Conservation (phyloP, 352 stramenopile species). For the Pythium dissimile region DNA sequence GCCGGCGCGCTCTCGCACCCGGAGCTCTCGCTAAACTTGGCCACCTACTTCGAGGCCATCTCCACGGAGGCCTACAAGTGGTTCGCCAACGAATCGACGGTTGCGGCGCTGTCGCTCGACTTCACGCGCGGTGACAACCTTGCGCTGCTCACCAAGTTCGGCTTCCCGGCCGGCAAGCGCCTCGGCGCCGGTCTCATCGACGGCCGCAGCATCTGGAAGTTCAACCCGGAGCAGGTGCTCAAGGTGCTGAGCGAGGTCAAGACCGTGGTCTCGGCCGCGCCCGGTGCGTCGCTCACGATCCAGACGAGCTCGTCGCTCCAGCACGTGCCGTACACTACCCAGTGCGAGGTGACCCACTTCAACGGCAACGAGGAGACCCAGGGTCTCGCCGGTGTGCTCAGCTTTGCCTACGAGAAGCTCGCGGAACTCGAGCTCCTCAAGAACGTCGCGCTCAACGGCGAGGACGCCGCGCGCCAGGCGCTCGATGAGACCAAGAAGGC, state of each 20-base stretch:
- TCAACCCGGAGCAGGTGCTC: slow-evolving; percentile 65
- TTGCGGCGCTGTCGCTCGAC: slow-evolving; percentile 86
- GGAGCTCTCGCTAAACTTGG: slow-evolving; percentile 66
- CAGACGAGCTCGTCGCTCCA: slow-evolving; percentile 89
- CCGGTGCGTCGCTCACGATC: slow-evolving; percentile 58
- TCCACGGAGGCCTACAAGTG: slow-evolving; percentile 87
- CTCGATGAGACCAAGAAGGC: slow-evolving; percentile 59
- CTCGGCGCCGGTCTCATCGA: slow-evolving; percentile 89
- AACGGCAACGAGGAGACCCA: slow-evolving; percentile 67
- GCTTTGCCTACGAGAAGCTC: slow-evolving; percentile 91
- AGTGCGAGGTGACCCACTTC: slow-evolving; percentile 60
- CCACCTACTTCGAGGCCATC: slow-evolving; percentile 90
- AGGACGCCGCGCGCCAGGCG: slow-evolving; percentile 45
- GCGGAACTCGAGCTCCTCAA: slow-evolving; percentile 84
- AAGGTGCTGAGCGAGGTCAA: slow-evolving; percentile 56
- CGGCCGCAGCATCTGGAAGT: slow-evolving; percentile 89
- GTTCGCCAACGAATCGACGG: slow-evolving; percentile 63
- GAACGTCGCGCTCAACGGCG: slow-evolving; percentile 55
- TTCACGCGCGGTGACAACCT: slow-evolving; percentile 90
- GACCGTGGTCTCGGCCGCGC: slow-evolving; percentile 42
- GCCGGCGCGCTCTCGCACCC: slow-evolving; percentile 60
- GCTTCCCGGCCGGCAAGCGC: slow-evolving; percentile 80
- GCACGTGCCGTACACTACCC: slow-evolving; percentile 87
- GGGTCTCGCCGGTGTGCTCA: slow-evolving; percentile 69
- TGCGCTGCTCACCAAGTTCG: slow-evolving; percentile 78